Conservation (phyloP, 2,329 filamentous ascomycete genomes). For the Raffaelea arxii region DNA sequence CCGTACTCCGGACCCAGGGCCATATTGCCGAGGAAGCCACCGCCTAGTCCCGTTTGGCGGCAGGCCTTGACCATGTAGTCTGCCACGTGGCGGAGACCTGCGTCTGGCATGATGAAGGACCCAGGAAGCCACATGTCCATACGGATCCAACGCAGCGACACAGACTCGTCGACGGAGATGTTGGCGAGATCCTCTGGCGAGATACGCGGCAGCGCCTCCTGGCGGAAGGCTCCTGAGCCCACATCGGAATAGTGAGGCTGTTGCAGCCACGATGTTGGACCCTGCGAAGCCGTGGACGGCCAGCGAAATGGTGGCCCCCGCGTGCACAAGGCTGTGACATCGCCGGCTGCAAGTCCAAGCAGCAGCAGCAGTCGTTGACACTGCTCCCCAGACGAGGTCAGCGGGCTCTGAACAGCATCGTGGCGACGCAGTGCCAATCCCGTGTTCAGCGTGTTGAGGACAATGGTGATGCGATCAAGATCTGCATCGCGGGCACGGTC, state of each 20-base stretch:
- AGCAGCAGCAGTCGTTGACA: neutral
- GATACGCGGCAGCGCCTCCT: neutral
- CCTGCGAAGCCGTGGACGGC: neutral
- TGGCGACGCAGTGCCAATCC: neutral
- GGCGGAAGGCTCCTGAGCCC: neutral
- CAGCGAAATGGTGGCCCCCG: neutral
- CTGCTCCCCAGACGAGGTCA: neutral
- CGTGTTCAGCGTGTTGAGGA: neutral
- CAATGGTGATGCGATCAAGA: neutral
- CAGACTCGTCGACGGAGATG: neutral
- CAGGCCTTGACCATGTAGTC: neutral
- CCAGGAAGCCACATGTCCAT: neutral
- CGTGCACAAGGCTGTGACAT: neutral
- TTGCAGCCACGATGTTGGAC: neutral
- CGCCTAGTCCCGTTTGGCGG: neutral
- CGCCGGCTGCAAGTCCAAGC: neutral
- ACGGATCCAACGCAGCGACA: neutral
- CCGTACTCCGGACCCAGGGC: neutral
- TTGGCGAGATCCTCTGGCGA: neutral
- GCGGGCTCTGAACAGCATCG: neutral
- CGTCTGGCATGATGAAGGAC: neutral
- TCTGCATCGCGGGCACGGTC: neutral
- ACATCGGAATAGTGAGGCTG: neutral
- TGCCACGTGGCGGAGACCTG: neutral
- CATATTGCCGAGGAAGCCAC: neutral